These are phyloP conservation scores for Corallochytrium limacisporum DNA, from an alignment of 78 protist species.

Conservation along the genomic window DNA sequence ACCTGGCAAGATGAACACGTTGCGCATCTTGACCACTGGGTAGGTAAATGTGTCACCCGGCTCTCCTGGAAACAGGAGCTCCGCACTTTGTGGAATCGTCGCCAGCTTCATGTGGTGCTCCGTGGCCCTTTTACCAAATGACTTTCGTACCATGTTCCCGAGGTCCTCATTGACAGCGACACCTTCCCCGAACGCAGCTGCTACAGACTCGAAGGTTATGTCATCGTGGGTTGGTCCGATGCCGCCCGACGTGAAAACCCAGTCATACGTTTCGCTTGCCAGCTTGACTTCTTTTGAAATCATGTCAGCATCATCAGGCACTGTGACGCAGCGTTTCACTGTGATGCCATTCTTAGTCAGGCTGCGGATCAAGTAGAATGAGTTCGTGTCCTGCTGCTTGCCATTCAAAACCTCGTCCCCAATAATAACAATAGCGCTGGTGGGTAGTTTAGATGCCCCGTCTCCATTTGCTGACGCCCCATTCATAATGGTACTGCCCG, in stretches of 20 bases:
- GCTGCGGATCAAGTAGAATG: neutral
- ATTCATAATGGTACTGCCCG: too few species aligned
- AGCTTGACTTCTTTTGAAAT: neutral
- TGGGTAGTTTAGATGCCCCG: too few species aligned
- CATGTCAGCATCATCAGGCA: neutral
- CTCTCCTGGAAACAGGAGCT: too few species aligned
- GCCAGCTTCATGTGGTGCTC: neutral
- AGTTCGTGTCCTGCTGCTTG: neutral
- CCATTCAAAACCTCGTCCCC: constrained; percentile 16
- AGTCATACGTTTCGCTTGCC: neutral
- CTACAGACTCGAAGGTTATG: constrained; percentile 6
- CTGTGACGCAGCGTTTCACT: neutral
- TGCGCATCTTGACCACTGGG: constrained; percentile 3
- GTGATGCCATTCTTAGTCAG: neutral
- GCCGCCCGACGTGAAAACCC: constrained; percentile 7
- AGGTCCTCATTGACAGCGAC: neutral
- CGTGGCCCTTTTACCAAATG: too few species aligned
- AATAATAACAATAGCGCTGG: too few species aligned
- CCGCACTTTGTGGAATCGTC: too few species aligned
- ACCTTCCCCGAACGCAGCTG: neutral
- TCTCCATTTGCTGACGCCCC: too few species aligned
- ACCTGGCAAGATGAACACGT: constrained; percentile 18
- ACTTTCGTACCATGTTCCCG: too few species aligned
- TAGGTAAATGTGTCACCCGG: too few species aligned
- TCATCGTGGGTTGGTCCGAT: constrained; percentile 24